Evolutionary conservation across 2,329 filamentous ascomycete species (phyloP).

Genomic region (Meredithiella fracta): DNA sequence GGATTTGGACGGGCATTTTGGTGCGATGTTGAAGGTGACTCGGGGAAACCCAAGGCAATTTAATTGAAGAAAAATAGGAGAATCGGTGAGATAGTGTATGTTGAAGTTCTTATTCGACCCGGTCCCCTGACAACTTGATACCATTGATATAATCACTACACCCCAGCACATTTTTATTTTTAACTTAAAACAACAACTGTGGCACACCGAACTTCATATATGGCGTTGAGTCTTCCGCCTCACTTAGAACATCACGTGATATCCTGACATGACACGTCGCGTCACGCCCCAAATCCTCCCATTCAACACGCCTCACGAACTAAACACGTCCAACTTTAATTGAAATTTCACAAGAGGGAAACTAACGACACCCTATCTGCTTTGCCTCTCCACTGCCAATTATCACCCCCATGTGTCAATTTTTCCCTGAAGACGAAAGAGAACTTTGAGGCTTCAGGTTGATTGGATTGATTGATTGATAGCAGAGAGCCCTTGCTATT

Average conservation of each 20-base stretch:
- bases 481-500: too few species aligned
- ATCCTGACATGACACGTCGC: neutral
- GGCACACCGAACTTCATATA: neutral
- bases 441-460: too few species aligned
- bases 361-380: neutral
- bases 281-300: neutral
- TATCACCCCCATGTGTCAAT: too few species aligned
- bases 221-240: neutral
- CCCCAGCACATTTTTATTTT: neutral
- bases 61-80: too few species aligned
- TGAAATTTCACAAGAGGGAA: neutral
- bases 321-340: neutral
- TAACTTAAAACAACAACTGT: neutral
- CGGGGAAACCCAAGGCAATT: neutral
- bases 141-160: neutral
- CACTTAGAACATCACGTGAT: neutral
- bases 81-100: too few species aligned
- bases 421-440: neutral
- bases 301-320: neutral
- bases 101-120: too few species aligned
- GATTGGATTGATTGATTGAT: too few species aligned
- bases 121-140: too few species aligned
- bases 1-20: conserved; percentile 17
- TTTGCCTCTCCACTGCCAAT: too few species aligned
- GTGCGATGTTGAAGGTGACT: neutral